These are phyloP conservation scores for Candida buenavistaensis DNA, from an alignment of 1,139 yeast species.

Conservation along the genomic window DNA sequence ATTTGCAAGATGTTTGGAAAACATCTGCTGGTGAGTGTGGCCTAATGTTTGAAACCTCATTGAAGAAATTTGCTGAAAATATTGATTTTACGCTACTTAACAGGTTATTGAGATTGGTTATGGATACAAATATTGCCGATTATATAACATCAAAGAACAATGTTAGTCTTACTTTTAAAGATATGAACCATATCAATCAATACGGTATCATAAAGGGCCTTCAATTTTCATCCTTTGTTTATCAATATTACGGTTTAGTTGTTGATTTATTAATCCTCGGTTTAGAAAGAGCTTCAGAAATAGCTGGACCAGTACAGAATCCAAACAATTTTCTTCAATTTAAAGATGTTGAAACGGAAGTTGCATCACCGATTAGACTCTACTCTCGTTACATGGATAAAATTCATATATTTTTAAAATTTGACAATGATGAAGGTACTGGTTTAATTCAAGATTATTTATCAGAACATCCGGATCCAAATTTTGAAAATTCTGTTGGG, in stretches of 20 bases:
- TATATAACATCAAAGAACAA: constrained; percentile 93
- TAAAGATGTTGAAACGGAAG: constrained; percentile 57
- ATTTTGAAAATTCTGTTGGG: constrained; percentile 81
- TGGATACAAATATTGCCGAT: constrained; percentile 92
- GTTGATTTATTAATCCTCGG: constrained; percentile 84
- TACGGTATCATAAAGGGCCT: constrained; percentile 86
- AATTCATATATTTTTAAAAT: constrained; percentile 76
- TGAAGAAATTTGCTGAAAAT: constrained; percentile 75
- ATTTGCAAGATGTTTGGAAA: constrained; percentile 77
- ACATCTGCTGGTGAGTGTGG: constrained; percentile 70
- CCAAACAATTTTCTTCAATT: constrained; percentile 84
- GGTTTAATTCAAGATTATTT: constrained; percentile 76
- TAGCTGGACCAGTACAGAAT: constrained; percentile 74
- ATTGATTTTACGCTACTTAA: constrained; percentile 86
- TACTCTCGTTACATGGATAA: constrained; percentile 85
- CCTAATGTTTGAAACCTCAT: constrained; percentile 78
- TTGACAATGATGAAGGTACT: constrained; percentile 69
- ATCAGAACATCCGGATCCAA: constrained; percentile 89
- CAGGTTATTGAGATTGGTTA: constrained; percentile 72
- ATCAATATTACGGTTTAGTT: constrained; percentile 86
- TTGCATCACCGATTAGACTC: constrained; percentile 67
- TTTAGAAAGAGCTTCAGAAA: constrained; percentile 78
- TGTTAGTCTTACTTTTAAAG: constrained; percentile 79
- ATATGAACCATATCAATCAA: constrained; percentile 91
- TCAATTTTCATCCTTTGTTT: constrained; percentile 86